Conservation (phyloP, 2,329 filamentous ascomycete genomes). For the Pseudocercospora fuligena region DNA sequence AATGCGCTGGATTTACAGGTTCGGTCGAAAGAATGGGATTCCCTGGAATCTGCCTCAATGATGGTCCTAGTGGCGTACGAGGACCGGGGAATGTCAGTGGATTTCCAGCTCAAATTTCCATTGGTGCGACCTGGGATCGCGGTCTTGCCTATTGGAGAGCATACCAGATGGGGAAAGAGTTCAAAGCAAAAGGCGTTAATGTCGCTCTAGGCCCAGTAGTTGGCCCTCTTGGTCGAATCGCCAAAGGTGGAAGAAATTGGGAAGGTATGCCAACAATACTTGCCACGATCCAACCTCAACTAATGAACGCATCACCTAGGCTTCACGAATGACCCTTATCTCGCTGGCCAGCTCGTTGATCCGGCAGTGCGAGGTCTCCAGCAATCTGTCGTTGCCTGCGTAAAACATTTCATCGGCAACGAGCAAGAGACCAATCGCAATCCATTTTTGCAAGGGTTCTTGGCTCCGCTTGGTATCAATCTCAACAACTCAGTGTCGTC, state of each 20-base stretch:
- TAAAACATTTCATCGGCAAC: slow-evolving; percentile 30
- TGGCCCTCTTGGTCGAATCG: slow-evolving; percentile 39
- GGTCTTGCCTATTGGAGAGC: slow-evolving; percentile 40
- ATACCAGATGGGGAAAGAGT: slow-evolving; percentile 40
- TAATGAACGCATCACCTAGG: slow-evolving; percentile 41
- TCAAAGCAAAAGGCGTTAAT: slow-evolving; percentile 39
- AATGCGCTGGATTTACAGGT: slow-evolving; percentile 60
- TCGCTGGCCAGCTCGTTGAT: slow-evolving; percentile 33
- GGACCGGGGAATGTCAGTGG: slow-evolving; percentile 52
- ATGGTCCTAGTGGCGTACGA: slow-evolving; percentile 45
- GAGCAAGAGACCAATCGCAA: slow-evolving; percentile 35
- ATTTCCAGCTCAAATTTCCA: slow-evolving; percentile 44
- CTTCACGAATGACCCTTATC: slow-evolving; percentile 65
- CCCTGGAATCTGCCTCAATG: slow-evolving; percentile 48
- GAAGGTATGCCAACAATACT: slow-evolving; percentile 24
- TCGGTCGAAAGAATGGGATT: slow-evolving; percentile 46
- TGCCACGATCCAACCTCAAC: background rate
- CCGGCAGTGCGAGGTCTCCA: slow-evolving; percentile 36
- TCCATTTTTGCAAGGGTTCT: slow-evolving; percentile 26
- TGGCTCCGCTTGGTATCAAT: slow-evolving; percentile 28
- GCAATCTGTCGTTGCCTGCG: slow-evolving; percentile 46
- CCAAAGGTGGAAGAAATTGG: slow-evolving; percentile 41
- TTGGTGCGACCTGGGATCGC: slow-evolving; percentile 46
- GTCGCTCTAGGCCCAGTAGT: slow-evolving; percentile 39
- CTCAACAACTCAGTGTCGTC: slow-evolving; percentile 50